A percentile compares a stretch with the other conserved stretches of the same genome.
Conservation (phyloP, 352 stramenopile species). For the Pythium myriotylum region DNA sequence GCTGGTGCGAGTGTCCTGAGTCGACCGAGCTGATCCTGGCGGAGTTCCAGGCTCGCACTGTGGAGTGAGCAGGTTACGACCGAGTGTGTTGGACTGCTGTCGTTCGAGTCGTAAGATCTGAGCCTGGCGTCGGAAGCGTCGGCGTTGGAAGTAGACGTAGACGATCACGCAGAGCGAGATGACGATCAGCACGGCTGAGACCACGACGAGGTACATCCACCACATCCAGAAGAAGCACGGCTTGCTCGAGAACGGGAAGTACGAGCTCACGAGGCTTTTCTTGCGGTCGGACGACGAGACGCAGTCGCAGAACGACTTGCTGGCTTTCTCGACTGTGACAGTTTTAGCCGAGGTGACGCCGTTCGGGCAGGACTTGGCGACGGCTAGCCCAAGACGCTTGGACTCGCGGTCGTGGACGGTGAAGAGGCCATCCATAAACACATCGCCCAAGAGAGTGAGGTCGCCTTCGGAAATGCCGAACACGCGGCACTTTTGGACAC, state of each 20-base stretch:
- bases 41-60: slow-evolving; percentile 25
- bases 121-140: slow-evolving; percentile 49
- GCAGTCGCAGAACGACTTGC: slow-evolving; percentile 66
- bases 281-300: slow-evolving; percentile 58
- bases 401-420: slow-evolving; percentile 76
- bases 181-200: slow-evolving; percentile 53
- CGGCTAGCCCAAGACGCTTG: slow-evolving; percentile 55
- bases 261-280: slow-evolving; percentile 62
- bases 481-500: slow-evolving; percentile 56
- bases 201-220: slow-evolving; percentile 88
- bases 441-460: slow-evolving; percentile 74
- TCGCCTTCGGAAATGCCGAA: slow-evolving; percentile 83
- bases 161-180: slow-evolving; percentile 48
- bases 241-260: slow-evolving; percentile 61
- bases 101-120: slow-evolving; percentile 37
- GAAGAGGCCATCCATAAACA: slow-evolving; percentile 87
- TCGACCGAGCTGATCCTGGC: neutral
- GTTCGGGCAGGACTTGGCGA: slow-evolving; percentile 77
- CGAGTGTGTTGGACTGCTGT: slow-evolving; percentile 44
- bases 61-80: slow-evolving; percentile 47
- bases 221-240: slow-evolving; percentile 87
- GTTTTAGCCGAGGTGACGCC: slow-evolving; percentile 67
- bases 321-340: slow-evolving; percentile 47
- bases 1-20: neutral
- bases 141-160: slow-evolving; percentile 58